phyloP scores from a whole-genome alignment of 2,329 filamentous ascomycete genomes.

The Fusarium anthophilum region DNA sequence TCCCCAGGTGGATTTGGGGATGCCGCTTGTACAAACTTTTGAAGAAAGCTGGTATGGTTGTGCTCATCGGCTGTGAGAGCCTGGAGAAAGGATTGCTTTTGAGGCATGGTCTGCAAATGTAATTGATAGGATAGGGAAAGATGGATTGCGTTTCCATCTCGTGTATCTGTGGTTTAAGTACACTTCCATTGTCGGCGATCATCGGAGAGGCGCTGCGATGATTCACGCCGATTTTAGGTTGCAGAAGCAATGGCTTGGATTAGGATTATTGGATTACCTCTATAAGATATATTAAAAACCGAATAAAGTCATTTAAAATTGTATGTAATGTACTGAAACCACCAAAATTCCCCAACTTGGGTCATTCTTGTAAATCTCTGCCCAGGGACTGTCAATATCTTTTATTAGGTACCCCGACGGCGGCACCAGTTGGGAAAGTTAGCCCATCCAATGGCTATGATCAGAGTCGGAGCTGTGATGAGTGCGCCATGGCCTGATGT shows the following conservation, averaged over 20 bases:
- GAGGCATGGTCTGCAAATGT: neutral
- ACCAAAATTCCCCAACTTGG: neutral
- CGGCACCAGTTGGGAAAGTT: neutral
- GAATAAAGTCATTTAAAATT: too few species aligned
- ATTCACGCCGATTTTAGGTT: neutral
- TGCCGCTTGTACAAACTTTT: neutral
- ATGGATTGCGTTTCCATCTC: too few species aligned
- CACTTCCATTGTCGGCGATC: neutral
- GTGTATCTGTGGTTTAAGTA: neutral
- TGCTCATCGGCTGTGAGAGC: neutral
- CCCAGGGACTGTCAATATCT: neutral
- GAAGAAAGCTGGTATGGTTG: neutral
- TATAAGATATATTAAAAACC: rapidly evolving
- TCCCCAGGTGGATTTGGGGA: neutral
- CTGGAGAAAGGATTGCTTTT: neutral
- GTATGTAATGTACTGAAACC: neutral
- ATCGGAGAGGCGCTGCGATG: neutral
- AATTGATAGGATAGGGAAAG: neutral
- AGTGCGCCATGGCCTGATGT: neutral
- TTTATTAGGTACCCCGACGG: neutral
- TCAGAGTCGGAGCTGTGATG: neutral
- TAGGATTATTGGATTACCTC: neutral
- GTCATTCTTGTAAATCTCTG: neutral
- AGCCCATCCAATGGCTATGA: neutral
- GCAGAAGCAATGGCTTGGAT: neutral